phyloP scores from a whole-genome alignment of 2,329 filamentous ascomycete genomes.

The Fusarium sp. region DNA sequence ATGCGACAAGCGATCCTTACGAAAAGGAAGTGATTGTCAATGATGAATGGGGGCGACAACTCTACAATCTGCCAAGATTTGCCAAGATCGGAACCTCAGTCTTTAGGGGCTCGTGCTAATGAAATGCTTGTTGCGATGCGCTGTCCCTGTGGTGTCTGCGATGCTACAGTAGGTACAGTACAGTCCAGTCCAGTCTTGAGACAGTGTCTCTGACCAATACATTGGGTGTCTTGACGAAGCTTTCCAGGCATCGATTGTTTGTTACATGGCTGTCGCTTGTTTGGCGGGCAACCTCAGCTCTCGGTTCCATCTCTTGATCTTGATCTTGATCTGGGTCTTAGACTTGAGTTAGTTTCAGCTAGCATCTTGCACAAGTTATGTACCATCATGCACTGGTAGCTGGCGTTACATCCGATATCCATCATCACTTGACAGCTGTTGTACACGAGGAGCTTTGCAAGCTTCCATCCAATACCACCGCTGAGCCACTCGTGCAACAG shows the following conservation, averaged over 20 bases:
- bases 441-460: not conserved
- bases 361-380: conserved; percentile 1
- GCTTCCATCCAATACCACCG: not conserved
- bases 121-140: not conserved
- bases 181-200: not conserved
- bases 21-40: conserved; percentile 27
- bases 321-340: conserved; percentile 1
- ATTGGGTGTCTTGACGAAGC: conserved; percentile 3
- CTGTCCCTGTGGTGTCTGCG: not conserved
- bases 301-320: not conserved
- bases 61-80: conserved; percentile 16
- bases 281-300: conserved; percentile 7
- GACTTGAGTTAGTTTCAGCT: conserved; percentile 25
- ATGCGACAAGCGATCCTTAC: conserved; percentile 27
- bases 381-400: not conserved
- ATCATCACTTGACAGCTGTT: conserved; percentile 13
- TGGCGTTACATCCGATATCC: not conserved
- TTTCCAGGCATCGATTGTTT: conserved; percentile 4
- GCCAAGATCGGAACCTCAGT: conserved; percentile 6
- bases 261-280: not conserved
- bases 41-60: conserved; percentile 18
- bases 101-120: not conserved
- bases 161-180: not conserved
- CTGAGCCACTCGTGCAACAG: conserved; percentile 18
- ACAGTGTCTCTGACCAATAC: conserved; percentile 7